These are phyloP conservation scores for Cucumis cinereus DNA, from an alignment of 306 rosid species.

Conservation along the genomic window DNA sequence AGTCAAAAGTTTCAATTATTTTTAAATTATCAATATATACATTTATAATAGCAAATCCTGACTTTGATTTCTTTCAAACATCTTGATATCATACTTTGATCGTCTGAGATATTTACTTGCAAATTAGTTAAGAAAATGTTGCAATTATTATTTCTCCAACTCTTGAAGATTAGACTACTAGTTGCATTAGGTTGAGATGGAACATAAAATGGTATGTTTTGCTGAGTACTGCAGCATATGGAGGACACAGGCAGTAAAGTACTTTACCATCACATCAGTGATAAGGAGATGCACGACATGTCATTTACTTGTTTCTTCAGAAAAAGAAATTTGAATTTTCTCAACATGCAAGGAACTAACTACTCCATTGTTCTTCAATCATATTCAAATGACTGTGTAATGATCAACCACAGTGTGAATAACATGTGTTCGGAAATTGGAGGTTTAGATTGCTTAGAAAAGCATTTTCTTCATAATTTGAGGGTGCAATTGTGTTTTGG, in stretches of 20 bases:
- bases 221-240: background rate
- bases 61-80: too few relatives aligned
- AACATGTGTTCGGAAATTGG: background rate
- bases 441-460: background rate
- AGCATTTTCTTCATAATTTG: slow-evolving; percentile 2
- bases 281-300: background rate
- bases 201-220: background rate
- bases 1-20: too few relatives aligned
- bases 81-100: background rate
- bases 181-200: background rate
- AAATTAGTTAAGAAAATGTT: background rate
- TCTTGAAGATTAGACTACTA: background rate
- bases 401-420: background rate
- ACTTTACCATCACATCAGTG: background rate
- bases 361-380: background rate
- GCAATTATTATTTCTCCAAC: background rate
- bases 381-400: background rate
- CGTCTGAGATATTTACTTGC: background rate
- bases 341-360: background rate
- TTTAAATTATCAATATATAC: too few relatives aligned
- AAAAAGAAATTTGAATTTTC: background rate
- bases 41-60: too few relatives aligned
- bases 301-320: background rate
- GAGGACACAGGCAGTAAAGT: background rate
- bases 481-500: slow-evolving; percentile 15